Conservation (phyloP, 2,329 filamentous ascomycete species). For the Coleophoma eucalyptorum region DNA sequence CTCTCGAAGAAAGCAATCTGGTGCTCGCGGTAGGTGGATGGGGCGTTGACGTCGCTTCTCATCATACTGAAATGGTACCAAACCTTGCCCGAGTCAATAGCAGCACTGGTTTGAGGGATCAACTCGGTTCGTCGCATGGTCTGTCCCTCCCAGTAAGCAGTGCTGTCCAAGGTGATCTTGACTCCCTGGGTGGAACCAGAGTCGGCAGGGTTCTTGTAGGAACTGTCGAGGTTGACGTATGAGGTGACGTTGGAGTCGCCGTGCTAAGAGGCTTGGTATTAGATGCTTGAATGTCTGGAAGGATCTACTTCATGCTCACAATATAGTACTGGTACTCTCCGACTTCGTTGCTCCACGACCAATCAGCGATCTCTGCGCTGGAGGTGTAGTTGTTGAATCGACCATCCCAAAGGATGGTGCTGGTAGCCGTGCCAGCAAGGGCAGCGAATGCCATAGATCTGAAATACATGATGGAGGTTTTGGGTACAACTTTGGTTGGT, state of each 20-base stretch:
- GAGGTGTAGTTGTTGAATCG: conserved; percentile 58
- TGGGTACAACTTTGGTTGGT: not conserved
- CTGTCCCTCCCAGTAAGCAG: conserved; percentile 69
- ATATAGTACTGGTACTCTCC: conserved; percentile 75
- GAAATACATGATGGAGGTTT: conserved; percentile 15
- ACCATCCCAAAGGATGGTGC: conserved; percentile 59
- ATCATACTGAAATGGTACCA: conserved; percentile 71
- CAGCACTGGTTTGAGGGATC: conserved; percentile 64
- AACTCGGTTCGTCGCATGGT: conserved; percentile 71
- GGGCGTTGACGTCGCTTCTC: conserved; percentile 54
- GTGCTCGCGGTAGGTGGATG: conserved; percentile 60
- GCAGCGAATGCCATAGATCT: conserved; percentile 13
- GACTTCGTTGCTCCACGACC: conserved; percentile 66
- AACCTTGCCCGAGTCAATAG: conserved; percentile 61
- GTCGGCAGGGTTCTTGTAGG: conserved; percentile 50
- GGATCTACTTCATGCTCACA: conserved; percentile 10
- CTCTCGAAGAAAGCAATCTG: conserved; percentile 62
- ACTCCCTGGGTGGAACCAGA: conserved; percentile 57
- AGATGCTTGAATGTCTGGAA: not conserved
- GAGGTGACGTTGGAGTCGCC: conserved; percentile 40
- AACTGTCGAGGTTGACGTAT: conserved; percentile 41
- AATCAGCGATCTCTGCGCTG: conserved; percentile 51
- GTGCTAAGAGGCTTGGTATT: conserved; percentile 36
- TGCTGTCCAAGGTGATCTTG: conserved; percentile 62
- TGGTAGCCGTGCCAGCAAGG: conserved; percentile 23